A percentile compares a stretch with the other conserved stretches of the same genome.
phyloP scores from a whole-genome alignment of 129 eudicot genomes.

The Calendula officinalis region DNA sequence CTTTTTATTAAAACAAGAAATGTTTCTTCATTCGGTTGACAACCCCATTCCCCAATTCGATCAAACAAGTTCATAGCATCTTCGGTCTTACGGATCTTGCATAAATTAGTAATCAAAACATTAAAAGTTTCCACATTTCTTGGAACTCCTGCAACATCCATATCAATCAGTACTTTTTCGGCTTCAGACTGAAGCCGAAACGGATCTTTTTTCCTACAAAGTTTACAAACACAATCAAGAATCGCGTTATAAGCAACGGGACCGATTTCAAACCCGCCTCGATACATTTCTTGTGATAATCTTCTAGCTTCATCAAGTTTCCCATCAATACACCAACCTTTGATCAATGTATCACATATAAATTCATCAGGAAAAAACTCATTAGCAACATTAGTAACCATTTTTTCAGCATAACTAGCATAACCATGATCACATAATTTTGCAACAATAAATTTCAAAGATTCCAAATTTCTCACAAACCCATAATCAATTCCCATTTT shows the following conservation, averaged over 20 bases:
- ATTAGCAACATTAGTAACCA: too few species aligned
- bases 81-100: conserved; percentile 68
- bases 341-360: too few species aligned
- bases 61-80: conserved; percentile 65
- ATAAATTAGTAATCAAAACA: conserved; percentile 65
- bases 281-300: conserved; percentile 72
- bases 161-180: conserved; percentile 64
- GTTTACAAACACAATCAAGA: conserved; percentile 85
- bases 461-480: too few species aligned
- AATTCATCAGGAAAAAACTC: too few species aligned
- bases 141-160: conserved; percentile 93
- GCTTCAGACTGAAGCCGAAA: too few species aligned
- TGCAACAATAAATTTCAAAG: too few species aligned
- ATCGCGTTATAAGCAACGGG: conserved; percentile 61
- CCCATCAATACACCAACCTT: conserved; percentile 91
- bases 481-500: too few species aligned
- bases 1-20: conserved; percentile 72
- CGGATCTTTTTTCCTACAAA: conserved; percentile 85
- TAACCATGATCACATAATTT: too few species aligned
- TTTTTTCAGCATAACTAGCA: too few species aligned
- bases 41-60: conserved; percentile 94
- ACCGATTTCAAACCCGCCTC: conserved; percentile 90
- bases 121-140: conserved; percentile 83
- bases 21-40: conserved; percentile 73
- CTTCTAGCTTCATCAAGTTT: conserved; percentile 83